phyloP scores from a whole-genome alignment of 257 asterid species.

The Misopates orontium region DNA sequence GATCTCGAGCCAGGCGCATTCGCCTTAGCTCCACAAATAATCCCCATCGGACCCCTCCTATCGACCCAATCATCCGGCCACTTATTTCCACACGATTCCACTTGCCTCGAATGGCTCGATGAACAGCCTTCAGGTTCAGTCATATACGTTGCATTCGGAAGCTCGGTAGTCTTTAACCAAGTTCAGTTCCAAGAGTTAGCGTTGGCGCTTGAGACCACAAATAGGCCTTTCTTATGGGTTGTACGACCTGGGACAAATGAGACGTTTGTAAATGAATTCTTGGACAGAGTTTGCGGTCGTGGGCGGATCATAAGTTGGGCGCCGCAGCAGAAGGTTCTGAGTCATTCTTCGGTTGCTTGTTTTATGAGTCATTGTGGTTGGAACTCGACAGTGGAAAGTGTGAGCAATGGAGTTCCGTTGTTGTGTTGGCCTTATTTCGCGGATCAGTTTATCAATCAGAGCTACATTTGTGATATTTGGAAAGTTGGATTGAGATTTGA shows the following conservation, averaged over 20 bases:
- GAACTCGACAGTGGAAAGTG: conserved; percentile 62
- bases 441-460: conserved; percentile 55
- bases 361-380: conserved; percentile 78
- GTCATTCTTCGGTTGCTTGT: conserved; percentile 57
- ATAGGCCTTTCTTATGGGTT: conserved; percentile 58
- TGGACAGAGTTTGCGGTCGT: conserved; percentile 23
- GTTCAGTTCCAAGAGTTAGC: conserved; percentile 40
- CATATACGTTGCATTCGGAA: conserved; percentile 44
- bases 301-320: conserved; percentile 52
- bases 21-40: conserved; percentile 24
- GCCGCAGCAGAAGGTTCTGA: conserved; percentile 54
- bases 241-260: conserved; percentile 31
- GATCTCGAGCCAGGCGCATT: conserved; percentile 47
- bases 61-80: conserved; percentile 27
- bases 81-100: conserved; percentile 27
- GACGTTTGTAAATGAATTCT: conserved; percentile 28
- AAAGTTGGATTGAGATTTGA: conserved; percentile 44
- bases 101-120: conserved; percentile 43
- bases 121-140: conserved; percentile 36
- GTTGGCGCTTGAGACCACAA: conserved; percentile 42
- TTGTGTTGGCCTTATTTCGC: conserved; percentile 62
- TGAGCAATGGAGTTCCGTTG: conserved; percentile 51
- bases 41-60: conserved; percentile 44
- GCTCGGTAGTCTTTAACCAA: conserved; percentile 11
- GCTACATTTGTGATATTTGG: conserved; percentile 67